phyloP scores from a whole-genome alignment of 192 early-diverging fungal species.

The Haplosporangium gracile region DNA sequence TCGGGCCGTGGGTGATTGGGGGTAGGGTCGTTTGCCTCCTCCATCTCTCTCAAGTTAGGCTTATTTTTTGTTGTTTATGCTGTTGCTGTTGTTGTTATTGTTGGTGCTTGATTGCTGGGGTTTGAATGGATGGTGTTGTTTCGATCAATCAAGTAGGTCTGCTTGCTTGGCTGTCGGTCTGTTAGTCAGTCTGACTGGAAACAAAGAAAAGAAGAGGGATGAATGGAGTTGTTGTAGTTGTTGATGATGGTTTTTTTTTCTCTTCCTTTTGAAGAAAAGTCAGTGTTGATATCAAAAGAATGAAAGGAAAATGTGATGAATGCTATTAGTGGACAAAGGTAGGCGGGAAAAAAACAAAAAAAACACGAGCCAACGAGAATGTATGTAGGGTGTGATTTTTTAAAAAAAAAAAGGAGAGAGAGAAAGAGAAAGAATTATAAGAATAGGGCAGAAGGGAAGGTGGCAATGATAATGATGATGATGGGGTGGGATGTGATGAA shows the following conservation, averaged over 20 bases:
- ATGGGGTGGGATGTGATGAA: neutral
- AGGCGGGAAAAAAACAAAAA: constrained; percentile 8
- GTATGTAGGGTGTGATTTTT: neutral
- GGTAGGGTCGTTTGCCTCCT: constrained; percentile 8
- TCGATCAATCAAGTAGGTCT: neutral
- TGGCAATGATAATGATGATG: neutral
- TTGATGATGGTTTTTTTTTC: too few relatives aligned
- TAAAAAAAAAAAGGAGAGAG: neutral
- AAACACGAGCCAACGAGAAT: neutral
- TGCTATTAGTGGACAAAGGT: neutral
- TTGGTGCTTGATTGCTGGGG: neutral
- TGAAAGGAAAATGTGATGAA: neutral
- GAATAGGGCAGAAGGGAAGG: neutral
- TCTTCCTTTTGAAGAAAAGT: too few relatives aligned
- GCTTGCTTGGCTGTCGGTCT: too few relatives aligned
- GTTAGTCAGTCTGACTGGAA: neutral
- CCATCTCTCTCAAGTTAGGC: neutral
- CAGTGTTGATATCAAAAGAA: too few relatives aligned
- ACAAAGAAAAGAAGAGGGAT: neutral
- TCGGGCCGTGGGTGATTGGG: constrained; percentile 6
- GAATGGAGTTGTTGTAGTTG: neutral
- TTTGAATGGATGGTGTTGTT: neutral
- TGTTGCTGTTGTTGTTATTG: neutral
- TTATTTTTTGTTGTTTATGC: neutral
- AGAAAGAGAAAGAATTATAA: neutral